Base-by-base conservation (phyloP, 768 basidiomycete genomes). In the Coprinopsis sp. region DNA sequence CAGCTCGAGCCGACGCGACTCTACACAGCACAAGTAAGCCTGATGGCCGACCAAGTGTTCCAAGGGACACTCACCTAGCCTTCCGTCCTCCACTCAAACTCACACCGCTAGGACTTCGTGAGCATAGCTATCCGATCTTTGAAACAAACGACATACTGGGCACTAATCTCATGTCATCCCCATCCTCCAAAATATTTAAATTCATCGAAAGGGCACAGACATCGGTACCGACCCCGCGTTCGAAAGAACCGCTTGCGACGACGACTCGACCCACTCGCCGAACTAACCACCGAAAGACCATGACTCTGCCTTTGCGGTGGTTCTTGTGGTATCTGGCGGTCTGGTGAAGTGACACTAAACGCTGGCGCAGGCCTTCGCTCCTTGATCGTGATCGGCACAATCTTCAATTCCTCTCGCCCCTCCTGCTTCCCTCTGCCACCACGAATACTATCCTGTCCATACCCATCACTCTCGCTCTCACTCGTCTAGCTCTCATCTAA, bases 61-160 rank as follows among this genome's bases (percentile, higher is more conserved):
- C 16, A 14, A 31, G 5, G 18, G 16, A 21, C n/a, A 30, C 68
- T 48, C 53, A 81, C 82, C 84, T 69, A 45, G 87, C 84, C 62
- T 91, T 91, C 65, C 91, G 88, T 5, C 89, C 89, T 24, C 89
- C 89, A 27, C 82, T 85, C 51, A 90, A 64, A 61, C 77, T 85
- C 13, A 90, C 81, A 50, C 86, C 87, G 43, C 81, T 81, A 22
- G 22, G 27, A 58, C 13, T 33, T 10, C 33, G 24, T 2, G 21
- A 45, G 3, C 6, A 38, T 8, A 31, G 30, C n/a, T n/a, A 8
- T 16, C 14, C 12, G 31, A 38, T 29, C 28, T 21, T 2, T 24
- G 11, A 42, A 19, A 3, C 8, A 22, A 22, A 46, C 27, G 14
- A 58, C 70, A 11, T 39, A 77, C 72, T 81, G 71, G 12, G 81